A percentile compares a stretch with the other conserved stretches of the same genome.
Evolutionary conservation across 345 rosid genomes (phyloP).

Genomic region (Lenwebbia sp.): DNA sequence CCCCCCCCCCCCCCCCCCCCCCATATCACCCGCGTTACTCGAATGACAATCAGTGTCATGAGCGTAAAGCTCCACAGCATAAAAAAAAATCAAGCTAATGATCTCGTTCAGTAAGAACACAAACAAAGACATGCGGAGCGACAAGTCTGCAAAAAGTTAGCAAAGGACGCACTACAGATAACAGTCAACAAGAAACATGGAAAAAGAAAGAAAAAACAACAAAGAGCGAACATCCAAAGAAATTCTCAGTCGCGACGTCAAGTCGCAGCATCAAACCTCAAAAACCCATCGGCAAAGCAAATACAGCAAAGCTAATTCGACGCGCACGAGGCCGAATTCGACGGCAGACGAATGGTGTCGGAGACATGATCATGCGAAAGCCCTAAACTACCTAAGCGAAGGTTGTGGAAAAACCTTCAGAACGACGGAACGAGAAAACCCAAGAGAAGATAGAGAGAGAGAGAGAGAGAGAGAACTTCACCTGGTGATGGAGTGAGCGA

Average conservation of each 20-base stretch:
- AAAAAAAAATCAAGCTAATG: not conserved
- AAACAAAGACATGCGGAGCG: not conserved
- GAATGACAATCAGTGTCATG: not conserved
- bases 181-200: not conserved
- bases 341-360: not conserved
- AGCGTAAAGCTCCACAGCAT: not conserved
- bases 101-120: not conserved
- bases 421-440: not conserved
- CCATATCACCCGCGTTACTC: not conserved
- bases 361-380: not conserved
- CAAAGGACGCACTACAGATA: not conserved
- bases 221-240: not conserved
- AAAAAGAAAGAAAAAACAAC: no score
- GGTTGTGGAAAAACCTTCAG: not conserved
- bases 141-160: not conserved
- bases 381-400: not conserved
- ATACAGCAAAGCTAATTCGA: no score
- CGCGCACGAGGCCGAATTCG: not conserved
- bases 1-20: not conserved
- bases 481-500: not conserved
- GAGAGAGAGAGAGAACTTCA: not conserved
- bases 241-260: not conserved
- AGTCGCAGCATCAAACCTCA: not conserved
- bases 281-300: not conserved
- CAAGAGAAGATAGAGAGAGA: not conserved